Base-by-base conservation (phyloP, 1,284 basidiomycete genomes). In the Ustilago vetiveriae region DNA sequence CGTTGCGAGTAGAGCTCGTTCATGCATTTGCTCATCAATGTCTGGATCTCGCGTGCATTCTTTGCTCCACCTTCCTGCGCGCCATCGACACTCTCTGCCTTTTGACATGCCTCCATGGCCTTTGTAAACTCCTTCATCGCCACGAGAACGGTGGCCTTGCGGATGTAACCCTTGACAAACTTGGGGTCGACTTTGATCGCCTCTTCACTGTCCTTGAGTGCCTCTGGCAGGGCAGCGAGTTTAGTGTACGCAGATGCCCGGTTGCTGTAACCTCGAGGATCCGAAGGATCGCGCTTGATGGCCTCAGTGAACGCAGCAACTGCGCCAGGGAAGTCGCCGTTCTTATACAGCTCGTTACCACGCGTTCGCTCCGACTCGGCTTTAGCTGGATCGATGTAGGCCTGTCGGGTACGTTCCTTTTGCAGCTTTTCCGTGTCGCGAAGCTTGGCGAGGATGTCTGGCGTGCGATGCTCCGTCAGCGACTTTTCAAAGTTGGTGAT, bases 211-310 rank as follows among this genome's bases (percentile, higher is more conserved):
- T 99, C 96, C 84, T 98, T 98, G 79, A 98, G 87, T 2, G 95
- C 96, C 83, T 99, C 96, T 10, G 94, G 92, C 19, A 98, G 84
- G 3, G 96, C 96, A 33, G 88, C 87, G 24, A 99, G 88, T 85
- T 98, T 98, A 82, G 91, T 93, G 85, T 98, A 98, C 19, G 94
- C 94, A 27, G 93, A 91, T 16, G 96, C 92, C 52, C 96, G 90
- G 85, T 99, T 99, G 81, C 94, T 98, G 86, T 96, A 98, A 14
- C 92, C 93, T 69, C 90, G 87, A 10, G 96, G 88, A 80, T 99
- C 95, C 29, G 84, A 82, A 37, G 96, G 96, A 76, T 92, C 89
- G 49, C 96, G 90, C 85, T 98, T 98, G 86, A 98, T 96, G 63
- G 92, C 90, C 84, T 99, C 96, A 13, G 90, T 88, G 85, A 98